Conservation (phyloP, 208 protist species). For the Angomonas deanei region DNA sequence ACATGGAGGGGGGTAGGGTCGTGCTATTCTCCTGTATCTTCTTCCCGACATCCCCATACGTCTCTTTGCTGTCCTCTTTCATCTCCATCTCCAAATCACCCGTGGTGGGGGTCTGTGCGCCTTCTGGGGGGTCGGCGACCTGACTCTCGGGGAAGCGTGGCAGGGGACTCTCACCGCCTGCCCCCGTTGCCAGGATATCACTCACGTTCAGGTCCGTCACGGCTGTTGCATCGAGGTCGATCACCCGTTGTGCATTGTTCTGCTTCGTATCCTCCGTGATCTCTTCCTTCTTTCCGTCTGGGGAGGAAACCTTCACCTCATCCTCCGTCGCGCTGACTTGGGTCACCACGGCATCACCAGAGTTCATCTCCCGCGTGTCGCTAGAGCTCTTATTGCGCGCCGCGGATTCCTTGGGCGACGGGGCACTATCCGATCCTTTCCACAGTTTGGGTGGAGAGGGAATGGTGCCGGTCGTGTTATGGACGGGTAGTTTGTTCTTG, state of each 20-base stretch:
- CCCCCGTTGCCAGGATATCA: background rate
- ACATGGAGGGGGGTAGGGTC: background rate
- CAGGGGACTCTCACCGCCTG: background rate
- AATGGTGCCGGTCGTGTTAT: conserved; percentile 5
- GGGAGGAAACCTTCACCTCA: background rate
- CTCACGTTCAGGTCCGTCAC: background rate
- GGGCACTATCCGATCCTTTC: background rate
- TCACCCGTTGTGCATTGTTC: background rate
- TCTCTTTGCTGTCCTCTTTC: too few species aligned
- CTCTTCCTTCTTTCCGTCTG: conserved; percentile 3
- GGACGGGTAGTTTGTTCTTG: background rate
- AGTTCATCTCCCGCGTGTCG: too few species aligned
- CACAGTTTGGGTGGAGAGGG: conserved; percentile 4
- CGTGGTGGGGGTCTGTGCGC: background rate
- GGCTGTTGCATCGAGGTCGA: background rate
- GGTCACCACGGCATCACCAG: background rate
- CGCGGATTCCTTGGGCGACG: background rate
- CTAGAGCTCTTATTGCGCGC: background rate
- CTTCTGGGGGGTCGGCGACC: background rate
- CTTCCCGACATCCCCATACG: background rate
- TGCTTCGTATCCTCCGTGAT: background rate
- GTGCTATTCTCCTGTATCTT: background rate
- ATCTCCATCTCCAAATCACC: background rate
- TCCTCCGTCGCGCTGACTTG: background rate
- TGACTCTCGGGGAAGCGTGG: background rate